Evolutionary conservation across 345 rosid genomes (phyloP), one percentile per base, ranked within the genome.

Genomic region (Mallotus nudiflorus): DNA sequence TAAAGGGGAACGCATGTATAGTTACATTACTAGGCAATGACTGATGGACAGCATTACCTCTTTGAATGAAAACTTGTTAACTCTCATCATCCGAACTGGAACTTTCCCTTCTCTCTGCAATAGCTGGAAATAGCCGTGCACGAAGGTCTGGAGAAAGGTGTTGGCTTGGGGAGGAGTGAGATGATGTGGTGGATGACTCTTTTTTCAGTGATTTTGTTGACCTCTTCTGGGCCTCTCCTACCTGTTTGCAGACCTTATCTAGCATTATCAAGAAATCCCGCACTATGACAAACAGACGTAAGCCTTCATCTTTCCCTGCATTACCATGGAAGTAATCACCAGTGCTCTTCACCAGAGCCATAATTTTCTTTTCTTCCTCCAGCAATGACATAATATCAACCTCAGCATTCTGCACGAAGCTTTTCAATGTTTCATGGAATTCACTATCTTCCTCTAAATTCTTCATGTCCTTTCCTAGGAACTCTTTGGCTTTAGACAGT

Each of bases 321-420:
- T 96, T 96, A 40, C 99, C 99, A 76, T 96, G 98, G 86, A 92
- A 96, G 71, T 96, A 96, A 71, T 96, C 97, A 1, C 96, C 97
- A 19, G 98, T 86, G 75, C 86, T 88, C 85, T 91, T 96, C 86
- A 92, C 97, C 67, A 96, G 55, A 63, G 85, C 83, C 89, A 86
- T 85, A 63, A 96, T 89, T 74, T 88, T 90, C 89, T 88, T 89
- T 75, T 96, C 99, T 82, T 96, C 98, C 63, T 71, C 89, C 39
- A 85, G 82, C 78, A 92, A 72, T n/a, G 78, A 65, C 82, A 67
- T 81, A 74, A 91, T 73, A 50, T 87, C 89, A 33, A 68, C 82
- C 81, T 88, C 97, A 3, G 97, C 96, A 48, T 77, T 86, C 81
- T 85, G 85, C 82, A 88, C 94, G 65, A 96, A 96, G 79, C 91